Evolutionary conservation across 83 land plant species (phyloP), one percentile per base, ranked within the genome.

Genomic region (Diphasiastrum complanatum): DNA sequence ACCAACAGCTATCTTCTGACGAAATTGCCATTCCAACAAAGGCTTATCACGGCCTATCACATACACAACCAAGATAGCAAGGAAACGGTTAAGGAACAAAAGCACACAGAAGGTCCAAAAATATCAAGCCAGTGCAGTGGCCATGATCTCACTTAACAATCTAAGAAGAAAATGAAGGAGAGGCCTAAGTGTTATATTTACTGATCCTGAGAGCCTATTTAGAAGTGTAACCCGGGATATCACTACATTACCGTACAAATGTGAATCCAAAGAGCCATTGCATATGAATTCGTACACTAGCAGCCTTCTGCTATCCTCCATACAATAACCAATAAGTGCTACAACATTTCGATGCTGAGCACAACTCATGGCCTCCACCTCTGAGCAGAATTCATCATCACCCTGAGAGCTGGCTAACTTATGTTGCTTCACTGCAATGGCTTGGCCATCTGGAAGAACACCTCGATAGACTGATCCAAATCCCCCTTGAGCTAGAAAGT

Each of bases 311-410:
- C 60, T 73, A 41, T 79, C 81, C 65, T 87, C 95, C 23, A 85
- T 69, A 47, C 93, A 84, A 52, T 74, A 82, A 2, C 93, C 93
- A 53, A 85, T 82, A 33, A 87, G 66, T 83, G 78, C 84, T 36
- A 87, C 93, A 51, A 87, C 93, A 68, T 87, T 87, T 16, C 93
- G 77, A 53, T 87, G 93, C 45, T 87, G 93, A 40, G 93, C 93
- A 64, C 93, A 84, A 55, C 86, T 87, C n/a, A 87, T 69, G 36
- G 81, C 93, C 54, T 87, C 89, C 33, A 84, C 87, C 41, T 84
- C 87, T 32, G 85, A 77, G 62, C 85, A 84, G 67, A 84, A 84
- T 29, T 84, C 92, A 23, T 45, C 54, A 51, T 90, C 92, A 5
- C 92, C 92, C 64, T 90, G 92, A 8, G 82, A 66, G 66, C 88